Percentiles rank a stretch among this genome's conserved stretches.
Evolutionary conservation across 352 stramenopile species (phyloP).

Genomic region (Pythium sp.): DNA sequence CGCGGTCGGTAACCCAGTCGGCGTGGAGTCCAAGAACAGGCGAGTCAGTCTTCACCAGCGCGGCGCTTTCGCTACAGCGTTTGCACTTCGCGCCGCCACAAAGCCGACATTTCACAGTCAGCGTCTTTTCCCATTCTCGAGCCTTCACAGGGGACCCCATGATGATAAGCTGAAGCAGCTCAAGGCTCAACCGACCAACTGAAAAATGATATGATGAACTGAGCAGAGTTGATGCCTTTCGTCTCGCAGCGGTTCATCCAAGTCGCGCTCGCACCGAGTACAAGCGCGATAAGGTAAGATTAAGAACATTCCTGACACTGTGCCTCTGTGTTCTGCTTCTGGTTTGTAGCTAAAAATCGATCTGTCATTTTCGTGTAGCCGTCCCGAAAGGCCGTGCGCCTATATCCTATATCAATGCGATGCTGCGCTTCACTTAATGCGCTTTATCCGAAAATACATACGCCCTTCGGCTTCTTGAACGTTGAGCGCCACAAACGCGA

Average conservation of each 20-base stretch:
- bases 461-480: neutral
- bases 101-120: conserved; percentile 83
- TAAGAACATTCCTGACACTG: neutral
- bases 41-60: conserved; percentile 67
- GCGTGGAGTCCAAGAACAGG: conserved; percentile 78
- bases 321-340: conserved; percentile 4
- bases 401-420: neutral
- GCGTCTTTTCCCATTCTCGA: conserved; percentile 78
- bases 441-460: conserved; percentile 6
- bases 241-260: neutral
- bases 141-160: conserved; percentile 76
- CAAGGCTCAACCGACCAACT: neutral
- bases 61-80: conserved; percentile 77
- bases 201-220: conserved; percentile 1
- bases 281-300: neutral
- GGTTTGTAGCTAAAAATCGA: conserved; percentile 4
- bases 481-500: conserved; percentile 6
- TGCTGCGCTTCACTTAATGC: neutral
- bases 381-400: neutral
- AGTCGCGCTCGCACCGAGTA: neutral
- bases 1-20: conserved; percentile 84
- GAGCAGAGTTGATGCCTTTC: neutral
- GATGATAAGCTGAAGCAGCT: neutral
- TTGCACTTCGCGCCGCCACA: conserved; percentile 87
- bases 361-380: neutral